Percentiles rank a stretch among this genome's conserved stretches.
These are phyloP conservation scores for Clavaria fumosa DNA, from an alignment of 768 basidiomycete genomes.

Conservation along the genomic window DNA sequence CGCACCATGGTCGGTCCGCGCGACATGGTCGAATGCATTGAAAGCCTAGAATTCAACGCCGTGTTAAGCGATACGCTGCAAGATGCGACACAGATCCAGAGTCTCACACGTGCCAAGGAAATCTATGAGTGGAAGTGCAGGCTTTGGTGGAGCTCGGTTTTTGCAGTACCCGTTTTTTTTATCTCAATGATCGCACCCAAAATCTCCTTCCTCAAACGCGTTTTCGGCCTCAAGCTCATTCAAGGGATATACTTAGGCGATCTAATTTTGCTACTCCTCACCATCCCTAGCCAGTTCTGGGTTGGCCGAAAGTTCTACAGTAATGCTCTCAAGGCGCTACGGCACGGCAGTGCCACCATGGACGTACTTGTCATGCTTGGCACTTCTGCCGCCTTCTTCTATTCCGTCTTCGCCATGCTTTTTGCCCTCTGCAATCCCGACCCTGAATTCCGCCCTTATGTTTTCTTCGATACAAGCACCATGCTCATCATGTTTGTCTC, in stretches of 20 bases:
- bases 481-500: constrained; percentile 98
- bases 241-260: constrained; percentile 73
- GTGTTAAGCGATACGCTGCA: constrained; percentile 68
- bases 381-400: constrained; percentile 86
- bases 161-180: constrained; percentile 92
- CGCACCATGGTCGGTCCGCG: constrained; percentile 56
- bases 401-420: constrained; percentile 63
- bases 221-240: constrained; percentile 37
- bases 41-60: constrained; percentile 84
- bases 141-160: constrained; percentile 55
- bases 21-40: constrained; percentile 79
- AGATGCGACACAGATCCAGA: constrained; percentile 72
- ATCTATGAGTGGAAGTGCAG: constrained; percentile 78
- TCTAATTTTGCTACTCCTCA: constrained; percentile 55
- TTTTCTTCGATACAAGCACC: constrained; percentile 98
- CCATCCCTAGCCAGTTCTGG: constrained; percentile 89
- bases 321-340: constrained; percentile 81
- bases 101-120: constrained; percentile 80
- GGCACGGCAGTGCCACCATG: constrained; percentile 88
- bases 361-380: constrained; percentile 95
- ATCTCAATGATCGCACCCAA: constrained; percentile 72
- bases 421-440: constrained; percentile 47
- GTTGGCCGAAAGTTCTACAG: constrained; percentile 77
- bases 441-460: constrained; percentile 59
- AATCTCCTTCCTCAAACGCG: constrained; percentile 39